Base-by-base conservation (phyloP, 1,284 basidiomycete species). In the Lentinula novae-zelandiae region DNA sequence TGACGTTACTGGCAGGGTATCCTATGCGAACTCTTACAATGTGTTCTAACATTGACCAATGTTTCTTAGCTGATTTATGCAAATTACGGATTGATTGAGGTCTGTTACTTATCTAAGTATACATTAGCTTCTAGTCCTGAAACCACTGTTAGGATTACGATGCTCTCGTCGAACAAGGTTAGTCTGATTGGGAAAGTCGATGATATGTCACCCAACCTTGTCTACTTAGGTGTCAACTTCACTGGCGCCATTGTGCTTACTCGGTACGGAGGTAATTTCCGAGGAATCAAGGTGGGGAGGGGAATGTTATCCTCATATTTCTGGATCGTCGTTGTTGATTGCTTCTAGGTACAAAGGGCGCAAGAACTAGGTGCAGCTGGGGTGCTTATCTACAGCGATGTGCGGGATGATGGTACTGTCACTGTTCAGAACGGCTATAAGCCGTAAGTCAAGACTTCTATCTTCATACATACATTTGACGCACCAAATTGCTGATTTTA, bases 351-450 rank as follows among this genome's bases (percentile, higher is more conserved):
- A 58, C 80, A 87, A 71, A 82, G 83, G 0, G 91, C 92, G 0
- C 82, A 90, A 65, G 88, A 91, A 62, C 83, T 82, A 6, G 92
- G 92, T 13, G 90, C 82, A 10, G 85, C 75, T 60, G 82, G 83
- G 63, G 72, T 81, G 33, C 72, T 85, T 55, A 92, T 95, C 67
- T 95, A 90, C 74, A 83, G 83, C 9, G 93, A 95, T 73, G 85
- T 87, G 12, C 83, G 82, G 60, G 91, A 94, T 68, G 92, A 95
- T 67, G 91, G 90, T 9, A 76, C 79, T 13, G 83, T 91, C 40
- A 90, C 86, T 3, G 80, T 80, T 48, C 83, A 80, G 56, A 90
- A 92, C 63, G 89, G 88, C 1, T 86, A 86, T 68, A 71, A 76
- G 60, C 70, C 81, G 68, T 69, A 60, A 27, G 68, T 49, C 46